These are phyloP conservation scores for Yamadazyma diddensiae DNA, from an alignment of 1,139 yeast species.

Conservation along the genomic window DNA sequence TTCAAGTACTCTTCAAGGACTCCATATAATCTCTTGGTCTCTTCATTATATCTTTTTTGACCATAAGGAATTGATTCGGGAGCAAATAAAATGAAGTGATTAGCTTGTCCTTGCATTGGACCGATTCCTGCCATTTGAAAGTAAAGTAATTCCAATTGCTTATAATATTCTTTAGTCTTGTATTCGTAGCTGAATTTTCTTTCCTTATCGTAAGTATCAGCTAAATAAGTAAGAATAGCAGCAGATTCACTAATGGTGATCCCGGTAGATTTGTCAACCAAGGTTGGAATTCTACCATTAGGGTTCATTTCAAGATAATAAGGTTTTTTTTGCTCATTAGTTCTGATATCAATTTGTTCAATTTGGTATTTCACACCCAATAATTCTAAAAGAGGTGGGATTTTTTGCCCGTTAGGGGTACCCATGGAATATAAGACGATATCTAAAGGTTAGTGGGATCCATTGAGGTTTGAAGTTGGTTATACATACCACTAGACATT, in stretches of 20 bases:
- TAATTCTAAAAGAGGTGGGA: conserved; percentile 46
- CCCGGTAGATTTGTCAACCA: conserved; percentile 45
- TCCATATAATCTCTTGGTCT: conserved; percentile 50
- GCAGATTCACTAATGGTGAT: conserved; percentile 54
- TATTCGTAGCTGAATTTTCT: conserved; percentile 44
- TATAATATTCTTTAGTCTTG: conserved; percentile 47
- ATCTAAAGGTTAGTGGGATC: conserved; percentile 5
- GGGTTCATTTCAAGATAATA: conserved; percentile 56
- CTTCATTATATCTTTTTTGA: conserved; percentile 49
- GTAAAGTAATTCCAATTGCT: conserved; percentile 48
- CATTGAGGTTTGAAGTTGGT: too few species aligned
- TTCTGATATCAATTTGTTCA: conserved; percentile 37
- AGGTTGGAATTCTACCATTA: conserved; percentile 63
- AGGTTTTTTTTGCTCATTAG: conserved; percentile 42
- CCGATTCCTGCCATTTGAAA: conserved; percentile 62
- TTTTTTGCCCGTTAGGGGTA: conserved; percentile 59
- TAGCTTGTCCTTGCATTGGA: conserved; percentile 60
- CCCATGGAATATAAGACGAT: conserved; percentile 34
- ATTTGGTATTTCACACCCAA: conserved; percentile 48
- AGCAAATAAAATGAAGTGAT: conserved; percentile 43
- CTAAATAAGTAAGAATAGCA: conserved; percentile 55
- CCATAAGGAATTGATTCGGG: conserved; percentile 51
- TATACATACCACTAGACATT: too few species aligned
- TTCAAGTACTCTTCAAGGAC: conserved; percentile 50
- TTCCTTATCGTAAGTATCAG: conserved; percentile 55